Evolutionary conservation across 2,329 filamentous ascomycete genomes (phyloP).

Genomic region (Fusarium subglutinans): DNA sequence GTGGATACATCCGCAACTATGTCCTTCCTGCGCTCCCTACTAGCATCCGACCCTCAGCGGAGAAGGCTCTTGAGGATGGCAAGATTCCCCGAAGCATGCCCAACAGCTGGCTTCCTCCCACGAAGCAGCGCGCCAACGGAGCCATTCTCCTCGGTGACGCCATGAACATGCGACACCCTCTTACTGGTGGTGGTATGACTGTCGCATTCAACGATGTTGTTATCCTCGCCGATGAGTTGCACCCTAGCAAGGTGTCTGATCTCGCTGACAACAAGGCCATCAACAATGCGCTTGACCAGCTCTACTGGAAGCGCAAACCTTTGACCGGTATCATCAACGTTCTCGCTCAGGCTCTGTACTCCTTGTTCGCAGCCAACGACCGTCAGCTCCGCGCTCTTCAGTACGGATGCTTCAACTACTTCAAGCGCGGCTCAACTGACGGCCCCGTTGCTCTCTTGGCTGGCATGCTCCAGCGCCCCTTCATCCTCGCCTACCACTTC

Average conservation of each 20-base stretch:
- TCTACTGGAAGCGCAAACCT: conserved; percentile 89
- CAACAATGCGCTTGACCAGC: conserved; percentile 72
- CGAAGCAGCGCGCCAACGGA: conserved; percentile 65
- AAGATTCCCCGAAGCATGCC: conserved; percentile 87
- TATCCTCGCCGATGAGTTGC: conserved; percentile 77
- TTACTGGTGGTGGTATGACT: conserved; percentile 98
- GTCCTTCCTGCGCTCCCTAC: conserved; percentile 82
- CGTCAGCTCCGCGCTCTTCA: conserved; percentile 81
- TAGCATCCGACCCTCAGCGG: conserved; percentile 76
- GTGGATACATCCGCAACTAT: conserved; percentile 81
- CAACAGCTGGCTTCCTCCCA: conserved; percentile 90
- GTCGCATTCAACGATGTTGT: conserved; percentile 95
- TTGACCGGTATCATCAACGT: conserved; percentile 94
- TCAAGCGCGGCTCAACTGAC: conserved; percentile 77
- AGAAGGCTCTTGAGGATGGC: conserved; percentile 78
- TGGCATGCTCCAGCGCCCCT: conserved; percentile 80
- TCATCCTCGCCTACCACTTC: conserved; percentile 89
- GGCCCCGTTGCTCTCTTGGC: conserved; percentile 84
- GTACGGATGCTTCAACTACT: conserved; percentile 92
- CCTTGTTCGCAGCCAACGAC: conserved; percentile 88
- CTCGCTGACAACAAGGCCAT: conserved; percentile 75
- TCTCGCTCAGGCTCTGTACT: conserved; percentile 93
- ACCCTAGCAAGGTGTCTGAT: conserved; percentile 72
- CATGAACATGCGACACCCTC: conserved; percentile 98
- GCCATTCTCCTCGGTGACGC: conserved; percentile 91